phyloP scores from a whole-genome alignment of 2,329 filamentous ascomycete genomes.

The Kalaharituber pfeilii region DNA sequence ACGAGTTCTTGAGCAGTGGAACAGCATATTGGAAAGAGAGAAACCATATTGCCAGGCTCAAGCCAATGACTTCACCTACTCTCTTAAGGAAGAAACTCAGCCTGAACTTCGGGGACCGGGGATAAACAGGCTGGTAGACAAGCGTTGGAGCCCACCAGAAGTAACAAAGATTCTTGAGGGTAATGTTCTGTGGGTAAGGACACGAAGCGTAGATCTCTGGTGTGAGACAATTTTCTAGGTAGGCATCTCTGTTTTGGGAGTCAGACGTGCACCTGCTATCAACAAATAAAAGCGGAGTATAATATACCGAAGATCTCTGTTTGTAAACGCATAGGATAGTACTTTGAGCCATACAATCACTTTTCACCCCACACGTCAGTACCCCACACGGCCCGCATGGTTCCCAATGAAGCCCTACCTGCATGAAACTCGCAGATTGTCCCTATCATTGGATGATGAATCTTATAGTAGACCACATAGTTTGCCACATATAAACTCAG shows the following conservation, averaged over 20 bases:
- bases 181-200: conserved; percentile 83
- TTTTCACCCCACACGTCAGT: conserved; percentile 4
- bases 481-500: conserved; percentile 66
- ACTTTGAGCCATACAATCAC: conserved; percentile 94
- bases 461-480: conserved; percentile 71
- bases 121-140: conserved; percentile 93
- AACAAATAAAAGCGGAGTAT: neutral
- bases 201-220: conserved; percentile 68
- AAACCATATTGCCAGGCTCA: conserved; percentile 88
- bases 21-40: conserved; percentile 86
- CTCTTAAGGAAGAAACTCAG: conserved; percentile 82
- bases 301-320: conserved; percentile 54
- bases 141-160: conserved; percentile 98
- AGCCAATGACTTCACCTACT: conserved; percentile 54
- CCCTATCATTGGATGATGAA: conserved; percentile 85
- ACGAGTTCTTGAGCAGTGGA: conserved; percentile 72
- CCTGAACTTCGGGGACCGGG: conserved; percentile 60
- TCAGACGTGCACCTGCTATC: neutral
- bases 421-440: conserved; percentile 81
- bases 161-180: conserved; percentile 69
- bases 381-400: neutral
- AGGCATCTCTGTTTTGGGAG: conserved; percentile 45
- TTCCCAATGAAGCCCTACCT: conserved; percentile 10
- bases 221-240: conserved; percentile 53
- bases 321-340: conserved; percentile 89